Evolutionary conservation across 2,329 filamentous ascomycete genomes (phyloP).

Genomic region (Colletotrichum plurivorum): DNA sequence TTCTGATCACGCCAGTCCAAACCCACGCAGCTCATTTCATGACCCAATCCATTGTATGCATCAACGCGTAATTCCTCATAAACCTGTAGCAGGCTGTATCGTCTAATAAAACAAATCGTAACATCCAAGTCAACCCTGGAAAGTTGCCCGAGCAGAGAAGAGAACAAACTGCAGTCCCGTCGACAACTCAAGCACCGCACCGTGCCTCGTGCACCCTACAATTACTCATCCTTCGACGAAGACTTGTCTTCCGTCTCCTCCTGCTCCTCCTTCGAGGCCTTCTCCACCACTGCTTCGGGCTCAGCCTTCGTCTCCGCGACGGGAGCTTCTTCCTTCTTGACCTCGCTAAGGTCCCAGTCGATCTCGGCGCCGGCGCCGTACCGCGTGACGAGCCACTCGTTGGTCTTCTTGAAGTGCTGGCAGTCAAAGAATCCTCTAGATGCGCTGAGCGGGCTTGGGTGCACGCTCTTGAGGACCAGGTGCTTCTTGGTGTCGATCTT

Average conservation of each 20-base stretch:
- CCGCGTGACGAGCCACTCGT: conserved; percentile 84
- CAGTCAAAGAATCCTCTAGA: conserved; percentile 86
- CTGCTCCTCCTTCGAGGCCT: conserved; percentile 39
- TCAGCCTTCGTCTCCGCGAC: conserved; percentile 40
- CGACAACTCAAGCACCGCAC: neutral
- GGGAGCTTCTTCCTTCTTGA: conserved; percentile 34
- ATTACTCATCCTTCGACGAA: conserved; percentile 39
- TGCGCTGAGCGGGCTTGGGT: conserved; percentile 95
- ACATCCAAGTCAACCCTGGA: conserved; percentile 9
- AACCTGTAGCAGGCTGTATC: conserved; percentile 13
- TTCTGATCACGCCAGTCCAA: neutral
- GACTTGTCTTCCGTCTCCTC: conserved; percentile 46
- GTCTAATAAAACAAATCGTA: conserved; percentile 27
- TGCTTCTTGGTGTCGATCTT: conserved; percentile 82
- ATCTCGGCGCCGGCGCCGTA: conserved; percentile 88
- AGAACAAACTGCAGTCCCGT: neutral
- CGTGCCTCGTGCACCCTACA: neutral
- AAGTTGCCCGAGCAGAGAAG: neutral
- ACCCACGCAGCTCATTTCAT: neutral
- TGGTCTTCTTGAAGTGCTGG: conserved; percentile 84
- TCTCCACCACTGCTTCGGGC: conserved; percentile 4
- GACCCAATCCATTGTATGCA: conserved; percentile 3
- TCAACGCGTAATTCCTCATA: conserved; percentile 22
- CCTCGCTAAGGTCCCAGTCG: conserved; percentile 79
- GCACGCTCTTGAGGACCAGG: conserved; percentile 86